Conservation (phyloP, 2,329 filamentous ascomycete genomes). For the Leptosphaerulina australis region DNA sequence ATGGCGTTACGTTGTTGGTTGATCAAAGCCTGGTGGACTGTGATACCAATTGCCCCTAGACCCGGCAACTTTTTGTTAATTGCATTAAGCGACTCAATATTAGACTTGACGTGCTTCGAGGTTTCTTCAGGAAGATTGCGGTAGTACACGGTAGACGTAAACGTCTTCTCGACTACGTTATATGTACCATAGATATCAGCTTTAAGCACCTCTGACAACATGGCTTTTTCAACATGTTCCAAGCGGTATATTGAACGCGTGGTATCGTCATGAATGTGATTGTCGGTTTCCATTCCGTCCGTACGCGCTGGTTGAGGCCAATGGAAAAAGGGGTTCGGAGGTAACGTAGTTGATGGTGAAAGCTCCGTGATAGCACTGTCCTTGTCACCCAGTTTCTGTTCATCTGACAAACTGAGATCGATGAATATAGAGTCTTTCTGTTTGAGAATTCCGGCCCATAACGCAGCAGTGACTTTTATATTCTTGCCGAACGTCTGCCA, state of each 20-base stretch:
- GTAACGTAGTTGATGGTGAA: neutral
- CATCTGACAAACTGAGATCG: conserved; percentile 22
- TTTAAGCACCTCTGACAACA: conserved; percentile 27
- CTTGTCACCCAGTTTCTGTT: neutral
- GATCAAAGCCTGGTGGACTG: conserved; percentile 28
- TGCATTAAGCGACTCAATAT: neutral
- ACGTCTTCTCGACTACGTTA: conserved; percentile 28
- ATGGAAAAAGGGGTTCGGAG: conserved; percentile 33
- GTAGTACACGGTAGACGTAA: conserved; percentile 37
- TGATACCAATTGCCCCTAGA: neutral
- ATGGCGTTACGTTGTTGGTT: conserved; percentile 21
- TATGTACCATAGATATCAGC: conserved; percentile 2
- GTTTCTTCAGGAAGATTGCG: conserved; percentile 26
- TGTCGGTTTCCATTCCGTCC: neutral
- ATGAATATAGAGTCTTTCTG: conserved; percentile 29
- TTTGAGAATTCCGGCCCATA: conserved; percentile 31
- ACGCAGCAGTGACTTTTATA: conserved; percentile 19
- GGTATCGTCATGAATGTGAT: neutral
- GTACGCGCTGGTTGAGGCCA: conserved; percentile 26
- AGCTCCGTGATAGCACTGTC: neutral
- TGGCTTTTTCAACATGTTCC: conserved; percentile 33
- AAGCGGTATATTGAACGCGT: conserved; percentile 20
- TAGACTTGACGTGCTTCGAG: conserved; percentile 8
- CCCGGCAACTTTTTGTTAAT: neutral
- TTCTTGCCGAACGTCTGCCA: conserved; percentile 9